Percentiles rank a stretch among this genome's conserved stretches.
Conservation (phyloP, 805 yeast genomes). For the Komagataella kurtzmanii region DNA sequence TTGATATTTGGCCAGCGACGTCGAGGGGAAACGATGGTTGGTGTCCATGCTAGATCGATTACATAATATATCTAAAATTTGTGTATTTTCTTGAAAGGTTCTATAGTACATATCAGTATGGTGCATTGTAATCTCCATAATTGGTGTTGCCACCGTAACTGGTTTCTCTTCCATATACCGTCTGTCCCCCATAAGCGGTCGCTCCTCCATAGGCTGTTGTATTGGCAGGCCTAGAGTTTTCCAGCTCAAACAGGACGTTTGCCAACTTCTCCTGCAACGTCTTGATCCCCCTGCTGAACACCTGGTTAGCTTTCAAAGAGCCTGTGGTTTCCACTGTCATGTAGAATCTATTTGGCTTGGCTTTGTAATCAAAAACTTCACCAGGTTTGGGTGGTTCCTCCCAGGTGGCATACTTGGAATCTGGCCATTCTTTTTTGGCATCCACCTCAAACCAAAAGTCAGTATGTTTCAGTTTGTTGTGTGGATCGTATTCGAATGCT, state of each 20-base stretch:
- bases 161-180: constrained; percentile 22
- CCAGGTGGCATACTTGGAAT: constrained; percentile 77
- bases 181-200: constrained; percentile 22
- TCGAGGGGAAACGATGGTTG: background rate
- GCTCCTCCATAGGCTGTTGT: constrained; percentile 29
- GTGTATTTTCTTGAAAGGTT: background rate
- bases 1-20: constrained; percentile 1
- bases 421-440: constrained; percentile 89
- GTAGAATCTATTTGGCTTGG: constrained; percentile 72
- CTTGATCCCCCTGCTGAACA: constrained; percentile 70
- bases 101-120: background rate
- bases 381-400: constrained; percentile 91
- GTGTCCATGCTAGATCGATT: background rate
- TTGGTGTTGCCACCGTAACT: constrained; percentile 16
- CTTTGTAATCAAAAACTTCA: constrained; percentile 74
- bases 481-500: constrained; percentile 97
- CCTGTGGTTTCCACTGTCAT: constrained; percentile 91
- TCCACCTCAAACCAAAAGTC: constrained; percentile 93
- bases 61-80: background rate
- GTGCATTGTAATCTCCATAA: constrained; percentile 10
- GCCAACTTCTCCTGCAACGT: constrained; percentile 87
- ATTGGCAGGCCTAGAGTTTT: constrained; percentile 36
- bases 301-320: constrained; percentile 77
- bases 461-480: constrained; percentile 93
- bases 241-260: constrained; percentile 62